These are phyloP conservation scores for Fonsecaea monophora DNA, from an alignment of 2,329 filamentous ascomycete species.

Conservation along the genomic window DNA sequence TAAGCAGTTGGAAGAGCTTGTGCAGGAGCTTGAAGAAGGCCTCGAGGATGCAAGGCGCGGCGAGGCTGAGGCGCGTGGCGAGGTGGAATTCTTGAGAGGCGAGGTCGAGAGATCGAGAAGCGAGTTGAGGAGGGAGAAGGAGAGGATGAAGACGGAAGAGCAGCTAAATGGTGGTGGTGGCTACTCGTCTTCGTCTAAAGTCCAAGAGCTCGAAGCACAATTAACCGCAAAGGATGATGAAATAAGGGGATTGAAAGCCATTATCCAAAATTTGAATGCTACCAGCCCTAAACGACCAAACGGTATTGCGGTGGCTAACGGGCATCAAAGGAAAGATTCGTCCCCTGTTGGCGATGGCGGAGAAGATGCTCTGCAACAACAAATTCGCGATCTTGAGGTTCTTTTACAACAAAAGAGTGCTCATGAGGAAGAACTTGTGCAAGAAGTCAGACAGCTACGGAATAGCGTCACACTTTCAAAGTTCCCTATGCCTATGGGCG, in stretches of 20 bases:
- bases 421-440: slow-evolving; percentile 85
- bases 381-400: slow-evolving; percentile 77
- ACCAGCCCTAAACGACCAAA: slow-evolving; percentile 42
- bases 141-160: slow-evolving; percentile 70
- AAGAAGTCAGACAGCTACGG: slow-evolving; percentile 74
- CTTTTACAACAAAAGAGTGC: slow-evolving; percentile 73
- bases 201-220: slow-evolving; percentile 40
- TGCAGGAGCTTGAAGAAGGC: slow-evolving; percentile 95
- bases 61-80: slow-evolving; percentile 91
- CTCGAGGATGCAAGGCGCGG: slow-evolving; percentile 92
- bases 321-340: slow-evolving; percentile 28
- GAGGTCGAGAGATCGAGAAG: slow-evolving; percentile 91
- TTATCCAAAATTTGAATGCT: slow-evolving; percentile 92
- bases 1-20: slow-evolving; percentile 93
- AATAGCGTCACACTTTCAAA: slow-evolving; percentile 43
- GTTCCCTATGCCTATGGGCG: slow-evolving; percentile 34
- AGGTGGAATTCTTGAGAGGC: slow-evolving; percentile 92
- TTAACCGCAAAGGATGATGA: slow-evolving; percentile 95
- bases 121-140: slow-evolving; percentile 85
- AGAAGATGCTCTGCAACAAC: slow-evolving; percentile 72
- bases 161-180: slow-evolving; percentile 40
- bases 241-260: slow-evolving; percentile 94
- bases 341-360: slow-evolving; percentile 35
- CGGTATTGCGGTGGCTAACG: slow-evolving; percentile 31
- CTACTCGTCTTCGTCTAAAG: slow-evolving; percentile 36